Evolutionary conservation across 306 rosid species (phyloP), one percentile per base, ranked within the genome.

Genomic region (Hippophae rhamnoides): DNA sequence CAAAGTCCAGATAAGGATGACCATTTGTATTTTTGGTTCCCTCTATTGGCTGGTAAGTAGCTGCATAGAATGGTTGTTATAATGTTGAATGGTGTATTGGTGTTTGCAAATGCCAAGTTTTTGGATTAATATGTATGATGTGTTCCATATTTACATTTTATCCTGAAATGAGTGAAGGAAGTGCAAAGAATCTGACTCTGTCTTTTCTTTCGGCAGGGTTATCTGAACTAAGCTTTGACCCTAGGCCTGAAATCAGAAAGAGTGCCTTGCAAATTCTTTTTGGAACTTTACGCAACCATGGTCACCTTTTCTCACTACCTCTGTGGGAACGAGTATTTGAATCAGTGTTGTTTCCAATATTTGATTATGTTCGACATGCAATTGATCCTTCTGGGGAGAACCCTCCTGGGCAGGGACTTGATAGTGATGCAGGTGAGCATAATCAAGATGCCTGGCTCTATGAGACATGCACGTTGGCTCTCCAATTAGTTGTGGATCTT

Each of bases 381-480:
- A 88, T 93, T 65, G 99, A 93, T 76, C 99, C 99, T 69, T 80
- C 99, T 13, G 95, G 87, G 54, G 81, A 75, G 67, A 75, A 61
- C 66, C 59, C 80, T 55, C 84, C 72, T 0, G 86, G 63, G 47
- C 76, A 83, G 70, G 95, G 82, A 74, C 57, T 43, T 51, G 84
- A 75, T 62, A 46, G 68, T 43, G 84, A 75, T 47, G 26, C 57
- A 5, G 86, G 81, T 45, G 99, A 93, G 69, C 85, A 84, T 77
- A 94, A 88, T 75, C 97, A 88, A 62, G 97, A 88, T 75, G 84
- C 89, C 40, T 93, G 99, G 99, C 81, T 93, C 62, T 93, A 88
- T 3, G 97, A 93, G 86, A 93, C 99, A 43, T 93, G 99, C 86
- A 93, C 99, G n/a, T 72, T 93, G 82, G 97, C 99, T 44, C 95